A percentile compares a stretch with the other conserved stretches of the same genome.
Conservation (phyloP, 768 basidiomycete species). For the Mycena kentingensis region DNA sequence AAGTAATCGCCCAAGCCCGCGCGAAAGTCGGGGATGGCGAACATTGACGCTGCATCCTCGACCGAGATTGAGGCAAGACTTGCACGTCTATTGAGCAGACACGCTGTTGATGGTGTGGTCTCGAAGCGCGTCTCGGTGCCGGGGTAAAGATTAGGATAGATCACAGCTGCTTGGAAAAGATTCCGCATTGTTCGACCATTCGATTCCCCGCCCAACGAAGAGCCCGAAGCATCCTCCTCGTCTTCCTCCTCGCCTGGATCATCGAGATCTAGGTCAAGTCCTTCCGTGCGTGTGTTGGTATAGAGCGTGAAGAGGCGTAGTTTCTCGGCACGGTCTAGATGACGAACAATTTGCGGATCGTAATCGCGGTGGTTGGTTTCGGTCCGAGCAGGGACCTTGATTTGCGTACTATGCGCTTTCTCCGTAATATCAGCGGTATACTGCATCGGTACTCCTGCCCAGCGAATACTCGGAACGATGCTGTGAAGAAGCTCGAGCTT, state of each 20-base stretch:
- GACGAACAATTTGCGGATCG: slow-evolving; percentile 35
- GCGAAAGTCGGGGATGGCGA: slow-evolving; percentile 29
- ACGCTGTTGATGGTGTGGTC: slow-evolving; percentile 16
- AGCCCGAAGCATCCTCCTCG: background rate
- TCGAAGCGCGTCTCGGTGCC: slow-evolving; percentile 19
- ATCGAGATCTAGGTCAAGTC: slow-evolving; percentile 11
- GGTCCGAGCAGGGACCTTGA: slow-evolving; percentile 33
- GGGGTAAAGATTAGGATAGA: slow-evolving; percentile 1
- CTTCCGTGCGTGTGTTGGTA: slow-evolving; percentile 20
- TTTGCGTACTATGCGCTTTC: slow-evolving; percentile 32
- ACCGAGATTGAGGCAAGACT: slow-evolving; percentile 21
- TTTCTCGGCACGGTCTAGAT: slow-evolving; percentile 36
- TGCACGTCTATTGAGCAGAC: slow-evolving; percentile 29
- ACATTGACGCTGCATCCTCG: slow-evolving; percentile 24
- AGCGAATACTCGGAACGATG: slow-evolving; percentile 28
- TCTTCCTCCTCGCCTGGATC: slow-evolving; percentile 3
- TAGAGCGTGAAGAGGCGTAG: slow-evolving; percentile 31
- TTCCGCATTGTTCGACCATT: slow-evolving; percentile 5
- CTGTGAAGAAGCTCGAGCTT: slow-evolving; percentile 44
- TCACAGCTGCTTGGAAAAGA: slow-evolving; percentile 8
- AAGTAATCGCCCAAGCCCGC: slow-evolving; percentile 29
- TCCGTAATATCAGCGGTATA: slow-evolving; percentile 40
- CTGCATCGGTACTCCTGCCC: slow-evolving; percentile 35
- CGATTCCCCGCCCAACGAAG: slow-evolving; percentile 2
- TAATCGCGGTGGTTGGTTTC: slow-evolving; percentile 36